Conservation (phyloP, 2,329 filamentous ascomycete genomes). For the Cercospora janseana region DNA sequence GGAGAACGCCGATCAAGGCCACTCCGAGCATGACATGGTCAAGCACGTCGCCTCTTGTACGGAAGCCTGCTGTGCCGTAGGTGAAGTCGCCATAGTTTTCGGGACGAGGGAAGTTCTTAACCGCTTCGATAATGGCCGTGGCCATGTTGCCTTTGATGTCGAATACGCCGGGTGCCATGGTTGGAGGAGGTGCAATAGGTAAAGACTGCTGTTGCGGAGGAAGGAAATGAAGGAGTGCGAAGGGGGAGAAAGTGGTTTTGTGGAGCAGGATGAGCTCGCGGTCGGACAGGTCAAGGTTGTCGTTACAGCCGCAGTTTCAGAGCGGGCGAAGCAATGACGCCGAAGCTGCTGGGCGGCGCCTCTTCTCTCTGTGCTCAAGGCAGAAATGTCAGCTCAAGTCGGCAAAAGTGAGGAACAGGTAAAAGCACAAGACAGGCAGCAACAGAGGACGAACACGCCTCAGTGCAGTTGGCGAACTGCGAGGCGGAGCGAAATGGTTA, state of each 20-base stretch:
- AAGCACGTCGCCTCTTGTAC: slow-evolving; percentile 74
- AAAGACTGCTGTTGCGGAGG: neutral
- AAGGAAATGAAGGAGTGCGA: neutral
- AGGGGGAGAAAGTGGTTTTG: neutral
- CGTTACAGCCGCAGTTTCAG: slow-evolving; percentile 4
- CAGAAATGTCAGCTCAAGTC: too few species aligned
- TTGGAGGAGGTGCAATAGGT: neutral
- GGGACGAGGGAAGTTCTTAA: slow-evolving; percentile 37
- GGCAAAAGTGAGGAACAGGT: neutral
- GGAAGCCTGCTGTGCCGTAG: slow-evolving; percentile 64
- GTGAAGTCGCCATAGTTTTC: slow-evolving; percentile 44
- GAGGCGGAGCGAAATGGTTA: neutral
- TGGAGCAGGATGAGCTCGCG: neutral
- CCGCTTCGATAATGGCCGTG: slow-evolving; percentile 34
- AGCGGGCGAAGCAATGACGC: slow-evolving; percentile 1
- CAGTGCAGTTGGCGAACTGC: neutral
- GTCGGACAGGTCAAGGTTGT: neutral
- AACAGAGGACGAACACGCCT: neutral
- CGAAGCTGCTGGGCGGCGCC: neutral
- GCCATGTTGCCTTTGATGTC: slow-evolving; percentile 17
- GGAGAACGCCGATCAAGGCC: slow-evolving; percentile 80
- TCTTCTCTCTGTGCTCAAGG: too few species aligned
- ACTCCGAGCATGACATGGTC: slow-evolving; percentile 92
- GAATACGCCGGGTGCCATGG: slow-evolving; percentile 21
- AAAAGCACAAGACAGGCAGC: neutral